phyloP scores from a whole-genome alignment of 345 rosid genomes.

The Conringia planisiliqua region DNA sequence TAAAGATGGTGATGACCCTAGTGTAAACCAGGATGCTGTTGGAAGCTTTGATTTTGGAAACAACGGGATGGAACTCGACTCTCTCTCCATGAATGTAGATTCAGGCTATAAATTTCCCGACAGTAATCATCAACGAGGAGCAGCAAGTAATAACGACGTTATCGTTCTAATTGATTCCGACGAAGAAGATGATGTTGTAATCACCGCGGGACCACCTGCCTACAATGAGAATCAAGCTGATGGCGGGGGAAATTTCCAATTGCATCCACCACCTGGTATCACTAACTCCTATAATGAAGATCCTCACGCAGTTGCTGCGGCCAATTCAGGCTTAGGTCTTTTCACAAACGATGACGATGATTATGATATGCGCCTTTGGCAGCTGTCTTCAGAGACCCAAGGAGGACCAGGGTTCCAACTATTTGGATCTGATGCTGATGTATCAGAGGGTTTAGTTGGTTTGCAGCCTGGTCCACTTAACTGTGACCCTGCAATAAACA shows the following conservation, averaged over 20 bases:
- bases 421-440: constrained; percentile 59
- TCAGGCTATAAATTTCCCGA: constrained; percentile 41
- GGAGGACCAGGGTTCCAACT: constrained; percentile 70
- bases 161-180: constrained; percentile 92
- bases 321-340: constrained; percentile 56
- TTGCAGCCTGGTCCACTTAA: constrained; percentile 43
- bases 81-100: constrained; percentile 57
- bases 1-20: constrained; percentile 84
- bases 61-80: constrained; percentile 70
- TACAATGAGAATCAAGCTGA: constrained; percentile 15
- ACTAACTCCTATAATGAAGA: constrained; percentile 55
- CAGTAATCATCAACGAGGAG: constrained; percentile 38
- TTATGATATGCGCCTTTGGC: constrained; percentile 69
- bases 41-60: constrained; percentile 55
- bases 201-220: constrained; percentile 42
- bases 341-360: constrained; percentile 57
- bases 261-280: constrained; percentile 45
- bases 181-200: constrained; percentile 58
- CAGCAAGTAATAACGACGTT: constrained; percentile 55
- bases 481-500: constrained; percentile 37
- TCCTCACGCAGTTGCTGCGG: constrained; percentile 45
- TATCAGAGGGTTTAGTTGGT: constrained; percentile 54
- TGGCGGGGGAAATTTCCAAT: constrained; percentile 47
- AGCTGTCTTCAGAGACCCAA: constrained; percentile 55
- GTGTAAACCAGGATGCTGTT: constrained; percentile 86